Base-by-base conservation (phyloP, 805 yeast genomes). In the Schwanniomyces sp. region DNA sequence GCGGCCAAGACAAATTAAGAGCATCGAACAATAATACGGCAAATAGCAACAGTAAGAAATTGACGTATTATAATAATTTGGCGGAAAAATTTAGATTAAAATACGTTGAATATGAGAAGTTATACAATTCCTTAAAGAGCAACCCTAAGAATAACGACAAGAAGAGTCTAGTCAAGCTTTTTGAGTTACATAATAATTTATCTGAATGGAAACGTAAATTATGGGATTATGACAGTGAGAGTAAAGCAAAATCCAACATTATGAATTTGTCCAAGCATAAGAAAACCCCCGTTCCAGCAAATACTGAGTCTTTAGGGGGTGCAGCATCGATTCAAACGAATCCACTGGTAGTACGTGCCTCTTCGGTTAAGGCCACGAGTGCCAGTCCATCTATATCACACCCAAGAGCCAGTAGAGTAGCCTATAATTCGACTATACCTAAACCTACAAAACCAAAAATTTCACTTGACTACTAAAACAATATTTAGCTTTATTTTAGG, bases 181-280 rank as follows among this genome's bases (percentile, higher is more conserved):
- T 74, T 56, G 75, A 75, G 43, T 57, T 82, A 63, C 87, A 82
- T 60, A 73, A 72, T 28, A 69, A 71, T 37, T 62, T 83, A 43
- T 71, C 78, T 16, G 72, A 72, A 36, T 80, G 85, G 85, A 82
- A 82, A 60, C 71, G 70, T 49, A 70, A 75, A 53, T 66, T 82
- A 16, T 80, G 85, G 85, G 79, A 75, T 42, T 62, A 55, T 43
- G 70, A 70, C 48, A 59, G 62, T 42, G 71, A 69, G 41, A 54
- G 54, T 40, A 68, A 58, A 51, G 53, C 59, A 51, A 69, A 68
- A 45, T 53, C 61, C 28, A 57, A 63, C 10, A 64, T 71, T 43
- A 70, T 69, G 75, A 59, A 57, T 34, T 58, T 72, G 37, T 59
- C 68, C n/a, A 68, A 68, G 52, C 75, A 72, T 56, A 68, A 70